Conservation (phyloP, 495 filamentous ascomycete species). For the Penicillium desertorum region DNA sequence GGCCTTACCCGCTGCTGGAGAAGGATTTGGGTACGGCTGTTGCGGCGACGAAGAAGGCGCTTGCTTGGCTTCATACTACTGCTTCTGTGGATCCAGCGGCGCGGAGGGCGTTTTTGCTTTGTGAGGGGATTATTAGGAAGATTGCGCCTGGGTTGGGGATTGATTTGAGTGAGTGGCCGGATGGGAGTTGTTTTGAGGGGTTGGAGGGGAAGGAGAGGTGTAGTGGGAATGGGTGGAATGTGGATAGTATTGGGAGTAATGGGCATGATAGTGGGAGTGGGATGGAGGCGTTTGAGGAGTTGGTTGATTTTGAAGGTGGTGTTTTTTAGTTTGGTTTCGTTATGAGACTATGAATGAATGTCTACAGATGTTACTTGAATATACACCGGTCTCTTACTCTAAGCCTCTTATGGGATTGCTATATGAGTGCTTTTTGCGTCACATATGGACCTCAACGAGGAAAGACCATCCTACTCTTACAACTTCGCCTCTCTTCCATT, state of each 20-base stretch:
- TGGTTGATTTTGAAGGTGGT: conserved; percentile 22
- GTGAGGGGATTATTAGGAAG: conserved; percentile 29
- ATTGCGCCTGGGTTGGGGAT: conserved; percentile 30
- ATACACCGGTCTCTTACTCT: no score
- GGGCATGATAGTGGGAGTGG: conserved; percentile 3
- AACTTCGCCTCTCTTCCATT: no score
- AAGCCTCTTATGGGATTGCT: no score
- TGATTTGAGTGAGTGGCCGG: conserved; percentile 36
- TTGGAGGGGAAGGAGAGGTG: background rate
- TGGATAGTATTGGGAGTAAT: background rate
- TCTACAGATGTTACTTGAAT: no score
- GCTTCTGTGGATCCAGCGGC: conserved; percentile 44
- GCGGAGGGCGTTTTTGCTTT: conserved; percentile 50
- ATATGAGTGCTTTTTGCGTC: no score
- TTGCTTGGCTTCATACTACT: conserved; percentile 51
- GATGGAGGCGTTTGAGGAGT: conserved; percentile 22
- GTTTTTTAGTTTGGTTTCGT: background rate
- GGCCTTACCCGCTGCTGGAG: background rate
- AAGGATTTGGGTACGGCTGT: conserved; percentile 34
- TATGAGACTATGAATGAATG: background rate
- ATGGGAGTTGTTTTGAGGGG: conserved; percentile 9
- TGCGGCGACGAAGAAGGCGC: conserved; percentile 46
- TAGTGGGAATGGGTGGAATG: conserved; percentile 1
- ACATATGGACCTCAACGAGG: no score
- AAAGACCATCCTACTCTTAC: no score